A percentile compares a stretch with the other conserved stretches of the same genome.
These are phyloP conservation scores for Lentinula novae-zelandiae DNA, from an alignment of 1,284 basidiomycete species.

Conservation along the genomic window DNA sequence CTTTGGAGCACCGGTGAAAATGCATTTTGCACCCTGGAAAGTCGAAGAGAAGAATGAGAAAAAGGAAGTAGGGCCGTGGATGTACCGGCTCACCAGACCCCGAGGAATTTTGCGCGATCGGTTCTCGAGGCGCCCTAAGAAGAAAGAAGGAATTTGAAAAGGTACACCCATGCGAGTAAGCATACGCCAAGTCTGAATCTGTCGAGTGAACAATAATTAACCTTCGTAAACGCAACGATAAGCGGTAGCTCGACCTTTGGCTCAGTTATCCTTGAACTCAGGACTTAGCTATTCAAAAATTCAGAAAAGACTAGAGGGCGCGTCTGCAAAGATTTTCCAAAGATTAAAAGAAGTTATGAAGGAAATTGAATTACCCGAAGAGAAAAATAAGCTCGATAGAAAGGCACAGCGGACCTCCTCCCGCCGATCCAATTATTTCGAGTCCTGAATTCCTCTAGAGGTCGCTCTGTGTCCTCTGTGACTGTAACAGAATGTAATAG, in stretches of 20 bases:
- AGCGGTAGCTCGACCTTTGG: neutral
- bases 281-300: neutral
- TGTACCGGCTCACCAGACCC: neutral
- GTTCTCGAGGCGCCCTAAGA: neutral
- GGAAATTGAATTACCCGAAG: neutral
- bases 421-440: neutral
- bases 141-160: neutral
- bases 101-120: slow-evolving; percentile 1
- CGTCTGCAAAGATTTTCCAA: neutral
- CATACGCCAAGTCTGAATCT: neutral
- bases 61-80: neutral
- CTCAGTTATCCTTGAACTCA: neutral
- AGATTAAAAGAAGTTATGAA: neutral
- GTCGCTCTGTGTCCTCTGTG: neutral
- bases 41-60: neutral
- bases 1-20: neutral
- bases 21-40: neutral
- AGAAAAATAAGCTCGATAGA: no score
- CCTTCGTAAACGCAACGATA: neutral
- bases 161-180: neutral
- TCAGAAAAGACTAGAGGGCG: neutral
- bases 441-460: neutral
- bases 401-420: neutral
- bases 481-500: neutral
- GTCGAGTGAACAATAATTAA: neutral